Evolutionary conservation across 768 basidiomycete genomes (phyloP), one percentile per base, ranked within the genome.

Genomic region (Clavaria fumosa): DNA sequence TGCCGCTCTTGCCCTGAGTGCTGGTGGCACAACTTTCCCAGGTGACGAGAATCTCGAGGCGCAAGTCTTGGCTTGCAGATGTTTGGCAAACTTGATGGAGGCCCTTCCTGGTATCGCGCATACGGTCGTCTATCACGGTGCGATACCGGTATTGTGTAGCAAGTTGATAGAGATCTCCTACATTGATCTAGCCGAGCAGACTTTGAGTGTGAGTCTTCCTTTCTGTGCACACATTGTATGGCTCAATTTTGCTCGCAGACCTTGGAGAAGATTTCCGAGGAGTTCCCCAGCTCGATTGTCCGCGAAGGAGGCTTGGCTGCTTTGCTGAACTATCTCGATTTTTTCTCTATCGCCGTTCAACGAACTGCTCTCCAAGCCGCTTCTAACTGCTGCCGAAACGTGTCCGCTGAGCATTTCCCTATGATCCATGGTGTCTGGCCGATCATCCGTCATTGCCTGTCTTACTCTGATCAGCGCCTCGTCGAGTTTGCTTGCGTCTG

Each of bases 101-200:
- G 93, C 90, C n/a, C 67, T 97, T 15, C 95, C 95, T 12, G 90
- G 91, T 18, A 82, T 89, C 28, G 88, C 89, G n/a, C 90, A 96
- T 52, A 90, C 88, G 31, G 79, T 99, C 48, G 93, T 97, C 26
- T 86, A 95, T 55, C 85, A 93, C 50, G 93, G 93, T n/a, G 95
- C 93, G 12, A 91, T 99, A 41, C 90, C 90, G 12, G 89, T 93
- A 22, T 69, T 99, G 33, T 97, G 93, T 71, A 83, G 83, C 70
- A 97, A 99, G 57, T 62, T 99, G 43, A 76, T 88, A 54, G 88
- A 95, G 59, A 99, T 99, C 41, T 85, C 86, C 17, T 95, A 91
- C 53, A 97, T 99, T 47, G 95, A 99, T 57, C 67, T 99, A 32
- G 95, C 95, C 9, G 95, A 97, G 54, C 95, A 99, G 61, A 96